Conservation (phyloP, 495 filamentous ascomycete species). For the Hyaloscypha bicolor region DNA sequence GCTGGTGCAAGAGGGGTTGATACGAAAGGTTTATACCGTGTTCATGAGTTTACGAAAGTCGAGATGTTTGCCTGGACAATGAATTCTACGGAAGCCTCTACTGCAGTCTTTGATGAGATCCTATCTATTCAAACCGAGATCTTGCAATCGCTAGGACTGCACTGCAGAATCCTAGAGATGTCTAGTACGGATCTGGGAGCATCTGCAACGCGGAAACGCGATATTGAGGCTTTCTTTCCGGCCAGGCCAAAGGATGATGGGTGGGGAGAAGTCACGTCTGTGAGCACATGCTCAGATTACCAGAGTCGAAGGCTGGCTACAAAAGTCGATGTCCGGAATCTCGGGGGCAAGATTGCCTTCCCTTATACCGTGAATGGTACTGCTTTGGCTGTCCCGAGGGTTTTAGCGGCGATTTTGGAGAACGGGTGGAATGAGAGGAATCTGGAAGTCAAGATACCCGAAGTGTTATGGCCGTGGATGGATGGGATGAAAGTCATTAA, state of each 20-base stretch:
- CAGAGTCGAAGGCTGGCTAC: slow-evolving; percentile 83
- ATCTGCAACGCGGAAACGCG: slow-evolving; percentile 79
- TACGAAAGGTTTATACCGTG: slow-evolving; percentile 92
- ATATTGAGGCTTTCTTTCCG: slow-evolving; percentile 95
- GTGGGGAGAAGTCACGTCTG: slow-evolving; percentile 92
- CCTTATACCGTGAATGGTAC: slow-evolving; percentile 94
- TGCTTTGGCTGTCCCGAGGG: slow-evolving; percentile 85
- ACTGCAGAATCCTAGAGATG: slow-evolving; percentile 92
- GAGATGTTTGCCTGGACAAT: slow-evolving; percentile 91
- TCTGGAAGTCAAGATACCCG: slow-evolving; percentile 68
- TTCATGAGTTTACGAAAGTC: slow-evolving; percentile 99
- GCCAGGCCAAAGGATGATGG: slow-evolving; percentile 74
- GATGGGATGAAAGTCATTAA: slow-evolving; percentile 69
- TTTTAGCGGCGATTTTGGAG: slow-evolving; percentile 90
- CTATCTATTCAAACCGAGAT: slow-evolving; percentile 84
- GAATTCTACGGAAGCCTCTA: slow-evolving; percentile 46
- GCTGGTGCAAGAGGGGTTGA: slow-evolving; percentile 86
- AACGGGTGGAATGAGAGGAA: slow-evolving; percentile 79
- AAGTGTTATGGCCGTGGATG: slow-evolving; percentile 81
- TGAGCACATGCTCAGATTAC: slow-evolving; percentile 93
- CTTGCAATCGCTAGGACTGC: slow-evolving; percentile 71
- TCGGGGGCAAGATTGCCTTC: slow-evolving; percentile 54
- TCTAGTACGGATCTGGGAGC: slow-evolving; percentile 85
- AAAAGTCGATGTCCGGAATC: slow-evolving; percentile 52
- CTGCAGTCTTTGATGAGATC: slow-evolving; percentile 78